A percentile compares a stretch with the other conserved stretches of the same genome.
Conservation (phyloP, 2,329 filamentous ascomycete species). For the Aureobasidium lini region DNA sequence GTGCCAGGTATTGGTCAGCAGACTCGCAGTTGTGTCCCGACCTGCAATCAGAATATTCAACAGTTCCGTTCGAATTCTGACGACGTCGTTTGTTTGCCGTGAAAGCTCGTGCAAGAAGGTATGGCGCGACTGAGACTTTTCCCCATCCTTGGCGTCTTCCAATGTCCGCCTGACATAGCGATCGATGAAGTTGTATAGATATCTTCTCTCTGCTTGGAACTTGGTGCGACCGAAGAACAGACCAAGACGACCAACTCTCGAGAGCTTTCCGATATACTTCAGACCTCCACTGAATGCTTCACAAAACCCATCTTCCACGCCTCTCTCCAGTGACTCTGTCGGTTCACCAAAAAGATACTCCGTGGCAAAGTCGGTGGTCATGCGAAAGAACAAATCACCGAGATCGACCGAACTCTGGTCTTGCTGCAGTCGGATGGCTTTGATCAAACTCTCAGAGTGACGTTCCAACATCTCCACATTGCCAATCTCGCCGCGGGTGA, state of each 20-base stretch:
- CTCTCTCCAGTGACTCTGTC: slow-evolving; percentile 17
- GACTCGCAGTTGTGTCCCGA: slow-evolving; percentile 47
- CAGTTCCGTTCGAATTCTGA: slow-evolving; percentile 42
- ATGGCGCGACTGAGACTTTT: slow-evolving; percentile 29
- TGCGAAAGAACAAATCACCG: slow-evolving; percentile 53
- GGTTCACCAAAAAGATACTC: slow-evolving; percentile 56
- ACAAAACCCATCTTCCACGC: slow-evolving; percentile 24
- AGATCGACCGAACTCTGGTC: slow-evolving; percentile 51
- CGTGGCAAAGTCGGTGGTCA: slow-evolving; percentile 59
- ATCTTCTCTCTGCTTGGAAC: slow-evolving; percentile 1
- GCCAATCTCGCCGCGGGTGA: slow-evolving; percentile 32
- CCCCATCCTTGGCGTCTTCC: slow-evolving; percentile 25
- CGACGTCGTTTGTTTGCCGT: slow-evolving; percentile 38
- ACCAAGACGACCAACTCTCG: neutral
- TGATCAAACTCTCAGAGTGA: slow-evolving; percentile 53
- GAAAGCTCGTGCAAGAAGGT: slow-evolving; percentile 45
- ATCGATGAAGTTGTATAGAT: slow-evolving; percentile 37
- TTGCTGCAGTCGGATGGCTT: slow-evolving; percentile 46
- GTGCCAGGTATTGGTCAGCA: slow-evolving; percentile 41
- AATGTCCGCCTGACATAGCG: slow-evolving; percentile 41
- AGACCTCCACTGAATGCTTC: slow-evolving; percentile 26
- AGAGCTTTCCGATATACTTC: slow-evolving; percentile 20
- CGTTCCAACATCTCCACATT: slow-evolving; percentile 52
- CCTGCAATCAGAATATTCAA: slow-evolving; percentile 47
- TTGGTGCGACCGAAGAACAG: neutral